These are phyloP conservation scores for Flaveria ramosissima DNA, from an alignment of 129 eudicot species.

Conservation along the genomic window DNA sequence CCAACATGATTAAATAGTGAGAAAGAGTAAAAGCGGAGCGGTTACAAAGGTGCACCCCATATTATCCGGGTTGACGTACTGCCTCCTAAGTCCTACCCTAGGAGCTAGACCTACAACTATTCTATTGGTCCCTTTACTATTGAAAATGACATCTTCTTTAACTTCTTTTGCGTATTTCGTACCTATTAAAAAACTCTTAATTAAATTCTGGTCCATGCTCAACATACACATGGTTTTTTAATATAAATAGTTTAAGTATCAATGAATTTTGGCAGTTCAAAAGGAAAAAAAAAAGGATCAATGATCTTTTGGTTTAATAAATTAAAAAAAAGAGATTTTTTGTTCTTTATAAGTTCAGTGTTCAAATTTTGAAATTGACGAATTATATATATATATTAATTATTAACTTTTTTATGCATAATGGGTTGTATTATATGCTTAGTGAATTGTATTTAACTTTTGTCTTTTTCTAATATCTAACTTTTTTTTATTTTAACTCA, in stretches of 20 bases:
- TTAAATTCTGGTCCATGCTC: slow-evolving; percentile 9
- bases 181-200: not conserved
- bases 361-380: too few relatives aligned
- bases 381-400: too few relatives aligned
- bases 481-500: too few relatives aligned
- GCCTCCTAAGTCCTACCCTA: not conserved
- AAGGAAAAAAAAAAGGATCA: too few relatives aligned
- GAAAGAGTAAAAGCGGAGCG: slow-evolving; percentile 29
- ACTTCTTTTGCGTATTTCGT: slow-evolving; percentile 18
- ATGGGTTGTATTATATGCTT: too few relatives aligned
- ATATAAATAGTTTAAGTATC: not conserved
- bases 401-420: too few relatives aligned
- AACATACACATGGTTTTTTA: slow-evolving; percentile 22
- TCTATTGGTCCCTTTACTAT: slow-evolving; percentile 47
- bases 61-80: slow-evolving; percentile 59
- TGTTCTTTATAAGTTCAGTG: too few relatives aligned
- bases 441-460: too few relatives aligned
- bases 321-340: too few relatives aligned
- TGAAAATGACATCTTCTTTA: slow-evolving; percentile 32
- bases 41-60: slow-evolving; percentile 64
- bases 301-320: too few relatives aligned
- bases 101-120: slow-evolving; percentile 30
- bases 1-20: slow-evolving; percentile 18
- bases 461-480: too few relatives aligned
- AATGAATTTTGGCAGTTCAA: too few relatives aligned